Evolutionary conservation across 23 red algal species (phyloP), one percentile per base, ranked within the genome.

Genomic region (Gracilaria gracilis): DNA sequence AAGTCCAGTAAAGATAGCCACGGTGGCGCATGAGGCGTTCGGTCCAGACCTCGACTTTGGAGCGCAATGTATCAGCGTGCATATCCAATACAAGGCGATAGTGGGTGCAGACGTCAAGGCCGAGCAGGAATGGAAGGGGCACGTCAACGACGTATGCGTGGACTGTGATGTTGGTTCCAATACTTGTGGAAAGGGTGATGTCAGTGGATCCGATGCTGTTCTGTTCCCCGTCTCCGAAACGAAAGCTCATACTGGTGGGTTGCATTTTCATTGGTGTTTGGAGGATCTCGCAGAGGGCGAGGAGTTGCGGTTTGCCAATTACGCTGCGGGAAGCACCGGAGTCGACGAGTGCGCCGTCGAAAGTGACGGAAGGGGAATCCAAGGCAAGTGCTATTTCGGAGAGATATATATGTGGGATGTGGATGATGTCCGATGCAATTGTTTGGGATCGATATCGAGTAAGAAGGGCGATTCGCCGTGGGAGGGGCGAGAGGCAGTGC

Each of bases 311-410:
- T 28, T 27, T 55, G 2, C 28, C 55, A 27, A 81, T 81, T 9
- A 81, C 31, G 44, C 42, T 81, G 48, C 8, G 3, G 6, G 5
- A 46, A 0, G 72, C 86, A 14, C 74, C 86, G 24, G 47, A 74
- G 48, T 89, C 72, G 15, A 89, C 0, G n/a, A 48, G 57, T 15
- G 86, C 86, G 12, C 58, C 86, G 33, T 25, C 47, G 50, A 89
- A 89, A 3, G 3, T 11, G 9, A 1, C 16, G 19, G 77, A 13
- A 5, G 14, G 77, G 20, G 77, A 80, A 4, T 25, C 27, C 6
- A 5, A 32, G 29, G 75, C 12, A 32, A 38, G 75, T 3, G 40
- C 34, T 4, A 80, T 57, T 80, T 80, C 75, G 7, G 27, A 48
- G 31, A 29, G 27, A 25, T 29, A 7, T 5, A 32, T 28, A 4